phyloP scores from a whole-genome alignment of 306 rosid genomes.

The Purshia tridentata region DNA sequence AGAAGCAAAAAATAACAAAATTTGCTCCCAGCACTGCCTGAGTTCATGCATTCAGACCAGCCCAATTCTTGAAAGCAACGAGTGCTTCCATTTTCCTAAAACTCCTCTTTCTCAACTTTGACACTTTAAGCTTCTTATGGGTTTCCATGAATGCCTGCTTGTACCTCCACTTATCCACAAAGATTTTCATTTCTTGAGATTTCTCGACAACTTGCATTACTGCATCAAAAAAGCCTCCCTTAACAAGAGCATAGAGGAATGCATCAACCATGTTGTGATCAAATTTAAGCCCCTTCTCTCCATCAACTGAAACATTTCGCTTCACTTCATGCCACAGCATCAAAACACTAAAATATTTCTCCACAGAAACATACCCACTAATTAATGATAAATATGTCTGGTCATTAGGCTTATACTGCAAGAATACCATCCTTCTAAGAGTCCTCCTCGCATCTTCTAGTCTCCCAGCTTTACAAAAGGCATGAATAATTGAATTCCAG shows the following conservation, averaged over 20 bases:
- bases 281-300: slow-evolving; percentile 63
- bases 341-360: slow-evolving; percentile 76
- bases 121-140: slow-evolving; percentile 83
- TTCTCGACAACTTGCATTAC: slow-evolving; percentile 96
- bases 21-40: slow-evolving; percentile 13
- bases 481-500: slow-evolving; percentile 93
- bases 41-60: slow-evolving; percentile 71
- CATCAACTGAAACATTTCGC: slow-evolving; percentile 57
- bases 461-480: slow-evolving; percentile 89
- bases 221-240: slow-evolving; percentile 96
- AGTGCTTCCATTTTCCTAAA: slow-evolving; percentile 81
- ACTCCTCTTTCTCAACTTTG: slow-evolving; percentile 70
- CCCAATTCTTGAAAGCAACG: slow-evolving; percentile 95
- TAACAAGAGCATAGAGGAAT: slow-evolving; percentile 81
- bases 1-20: slow-evolving; percentile 16
- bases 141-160: slow-evolving; percentile 96
- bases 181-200: slow-evolving; percentile 75
- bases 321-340: slow-evolving; percentile 93
- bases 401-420: slow-evolving; percentile 81
- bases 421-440: slow-evolving; percentile 82
- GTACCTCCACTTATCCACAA: slow-evolving; percentile 97
- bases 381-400: slow-evolving; percentile 86
- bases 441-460: slow-evolving; percentile 95
- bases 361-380: slow-evolving; percentile 70
- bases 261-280: slow-evolving; percentile 79